Percentiles rank a stretch among this genome's conserved stretches.
phyloP scores from a whole-genome alignment of 78 protist genomes.

The Trichosphaerium sp. region DNA sequence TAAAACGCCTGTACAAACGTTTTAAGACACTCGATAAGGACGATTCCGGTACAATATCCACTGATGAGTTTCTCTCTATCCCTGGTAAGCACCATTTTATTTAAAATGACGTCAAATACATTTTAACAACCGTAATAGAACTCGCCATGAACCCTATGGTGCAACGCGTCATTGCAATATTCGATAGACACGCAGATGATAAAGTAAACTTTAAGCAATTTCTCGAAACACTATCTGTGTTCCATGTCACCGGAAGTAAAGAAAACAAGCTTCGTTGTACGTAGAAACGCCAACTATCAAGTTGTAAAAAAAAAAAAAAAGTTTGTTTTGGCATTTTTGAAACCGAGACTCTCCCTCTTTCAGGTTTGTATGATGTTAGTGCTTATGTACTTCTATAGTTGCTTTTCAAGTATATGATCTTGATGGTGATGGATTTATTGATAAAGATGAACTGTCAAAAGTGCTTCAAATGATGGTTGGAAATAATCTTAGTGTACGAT shows the following conservation, averaged over 20 bases:
- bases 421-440: constrained; percentile 42
- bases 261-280: constrained; percentile 44
- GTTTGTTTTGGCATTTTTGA: background rate
- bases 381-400: background rate
- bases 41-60: constrained; percentile 27
- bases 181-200: constrained; percentile 31
- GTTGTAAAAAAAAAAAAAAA: background rate
- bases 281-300: background rate
- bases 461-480: constrained; percentile 58
- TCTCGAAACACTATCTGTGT: constrained; percentile 31
- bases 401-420: constrained; percentile 43
- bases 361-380: no score
- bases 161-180: constrained; percentile 40
- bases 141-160: constrained; percentile 58
- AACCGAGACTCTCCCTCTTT: background rate
- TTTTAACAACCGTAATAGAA: no score
- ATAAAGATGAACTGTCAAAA: constrained; percentile 26
- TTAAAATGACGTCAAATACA: no score
- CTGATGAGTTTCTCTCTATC: constrained; percentile 42
- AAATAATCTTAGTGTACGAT: constrained; percentile 2
- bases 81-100: no score
- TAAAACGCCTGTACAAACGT: constrained; percentile 47
- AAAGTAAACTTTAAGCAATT: constrained; percentile 52
- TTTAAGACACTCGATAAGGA: constrained; percentile 55
- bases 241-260: constrained; percentile 34